phyloP scores from a whole-genome alignment of 192 early-diverging fungal species.

The Cetraspora pellucida region DNA sequence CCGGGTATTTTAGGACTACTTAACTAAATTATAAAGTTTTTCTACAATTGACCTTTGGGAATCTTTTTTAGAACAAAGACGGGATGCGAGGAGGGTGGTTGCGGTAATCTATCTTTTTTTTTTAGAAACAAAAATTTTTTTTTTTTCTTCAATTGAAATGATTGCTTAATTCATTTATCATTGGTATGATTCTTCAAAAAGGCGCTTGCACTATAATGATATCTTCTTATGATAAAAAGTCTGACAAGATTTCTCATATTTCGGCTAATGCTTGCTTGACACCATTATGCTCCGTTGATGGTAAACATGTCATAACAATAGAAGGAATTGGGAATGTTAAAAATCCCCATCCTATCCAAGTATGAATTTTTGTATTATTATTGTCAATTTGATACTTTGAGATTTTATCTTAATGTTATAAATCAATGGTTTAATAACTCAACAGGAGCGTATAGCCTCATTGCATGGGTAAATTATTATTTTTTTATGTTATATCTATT shows the following conservation, averaged over 20 bases:
- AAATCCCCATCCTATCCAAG: conserved; percentile 76
- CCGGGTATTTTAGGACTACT: conserved; percentile 51
- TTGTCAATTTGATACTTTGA: too few relatives aligned
- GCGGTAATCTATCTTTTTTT: conserved; percentile 45
- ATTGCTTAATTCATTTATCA: too few relatives aligned
- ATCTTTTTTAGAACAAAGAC: conserved; percentile 76
- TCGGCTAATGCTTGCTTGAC: conserved; percentile 69
- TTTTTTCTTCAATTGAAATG: too few relatives aligned
- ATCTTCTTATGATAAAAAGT: conserved; percentile 52
- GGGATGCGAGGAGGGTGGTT: conserved; percentile 80
- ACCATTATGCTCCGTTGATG: conserved; percentile 68
- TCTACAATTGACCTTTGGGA: too few relatives aligned
- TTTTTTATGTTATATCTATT: background rate
- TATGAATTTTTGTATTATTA: conserved; percentile 51
- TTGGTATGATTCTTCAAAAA: background rate
- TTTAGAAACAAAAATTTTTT: background rate
- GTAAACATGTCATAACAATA: conserved; percentile 77
- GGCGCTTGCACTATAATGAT: conserved; percentile 76
- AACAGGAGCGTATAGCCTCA: conserved; percentile 31
- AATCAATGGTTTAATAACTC: background rate
- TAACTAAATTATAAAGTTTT: too few relatives aligned
- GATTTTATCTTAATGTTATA: too few relatives aligned
- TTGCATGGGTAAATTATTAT: conserved; percentile 26
- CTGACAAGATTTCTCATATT: conserved; percentile 40
- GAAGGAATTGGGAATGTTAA: conserved; percentile 73